These are phyloP conservation scores for Phytopythium oedochilum DNA, from an alignment of 352 stramenopile species.

Conservation along the genomic window DNA sequence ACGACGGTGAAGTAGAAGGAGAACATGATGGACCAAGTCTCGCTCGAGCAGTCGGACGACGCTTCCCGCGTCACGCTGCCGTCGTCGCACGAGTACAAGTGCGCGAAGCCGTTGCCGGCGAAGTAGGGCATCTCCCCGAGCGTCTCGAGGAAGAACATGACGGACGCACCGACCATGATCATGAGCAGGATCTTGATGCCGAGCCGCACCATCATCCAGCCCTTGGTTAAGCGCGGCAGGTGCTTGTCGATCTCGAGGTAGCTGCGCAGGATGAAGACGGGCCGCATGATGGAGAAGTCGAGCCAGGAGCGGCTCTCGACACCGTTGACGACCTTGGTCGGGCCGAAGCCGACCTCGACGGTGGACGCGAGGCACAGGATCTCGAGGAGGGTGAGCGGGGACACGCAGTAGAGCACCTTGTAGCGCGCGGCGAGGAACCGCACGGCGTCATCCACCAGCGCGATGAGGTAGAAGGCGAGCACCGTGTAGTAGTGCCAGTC, in stretches of 20 bases:
- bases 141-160: conserved; percentile 89
- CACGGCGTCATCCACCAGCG: conserved; percentile 59
- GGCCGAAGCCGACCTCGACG: conserved; percentile 70
- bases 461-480: conserved; percentile 52
- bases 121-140: conserved; percentile 81
- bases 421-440: conserved; percentile 78
- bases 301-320: conserved; percentile 69
- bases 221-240: conserved; percentile 59
- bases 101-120: conserved; percentile 69
- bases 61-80: conserved; percentile 48
- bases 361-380: conserved; percentile 68
- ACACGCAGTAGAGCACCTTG: conserved; percentile 78
- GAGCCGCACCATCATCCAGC: conserved; percentile 78
- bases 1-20: conserved; percentile 88
- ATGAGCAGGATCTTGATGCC: conserved; percentile 80
- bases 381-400: conserved; percentile 70
- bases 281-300: conserved; percentile 83
- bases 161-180: conserved; percentile 72
- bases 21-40: conserved; percentile 88
- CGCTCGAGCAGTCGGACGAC: conserved; percentile 35
- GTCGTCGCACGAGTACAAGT: conserved; percentile 71
- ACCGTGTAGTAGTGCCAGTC: conserved; percentile 61
- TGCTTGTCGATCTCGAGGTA: conserved; percentile 85
- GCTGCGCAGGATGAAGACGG: conserved; percentile 76
- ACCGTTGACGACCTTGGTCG: conserved; percentile 48